Conservation (phyloP, 2,329 filamentous ascomycete genomes). For the Epichloe gansuensis region DNA sequence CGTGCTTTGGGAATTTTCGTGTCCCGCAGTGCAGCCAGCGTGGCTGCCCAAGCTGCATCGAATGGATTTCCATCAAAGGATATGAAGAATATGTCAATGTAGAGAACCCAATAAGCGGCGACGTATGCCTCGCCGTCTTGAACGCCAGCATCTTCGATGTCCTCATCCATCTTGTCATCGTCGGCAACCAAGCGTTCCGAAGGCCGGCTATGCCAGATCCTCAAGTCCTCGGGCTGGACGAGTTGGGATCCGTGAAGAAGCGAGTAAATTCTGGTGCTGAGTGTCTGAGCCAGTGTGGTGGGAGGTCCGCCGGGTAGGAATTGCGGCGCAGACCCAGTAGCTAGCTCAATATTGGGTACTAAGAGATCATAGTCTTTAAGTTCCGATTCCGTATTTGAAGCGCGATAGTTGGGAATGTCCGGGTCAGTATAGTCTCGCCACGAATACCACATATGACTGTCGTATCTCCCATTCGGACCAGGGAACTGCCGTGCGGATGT, state of each 20-base stretch:
- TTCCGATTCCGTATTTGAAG: constrained; percentile 31
- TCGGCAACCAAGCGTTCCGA: constrained; percentile 35
- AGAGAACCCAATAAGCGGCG: constrained; percentile 88
- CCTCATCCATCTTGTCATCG: constrained; percentile 28
- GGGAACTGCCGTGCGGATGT: constrained; percentile 80
- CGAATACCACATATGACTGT: constrained; percentile 90
- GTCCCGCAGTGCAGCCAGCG: constrained; percentile 68
- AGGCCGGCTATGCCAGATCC: constrained; percentile 54
- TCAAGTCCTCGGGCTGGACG: constrained; percentile 53
- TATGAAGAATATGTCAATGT: constrained; percentile 90
- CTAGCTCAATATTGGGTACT: constrained; percentile 87
- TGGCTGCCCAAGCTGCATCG: constrained; percentile 78
- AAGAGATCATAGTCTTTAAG: constrained; percentile 57
- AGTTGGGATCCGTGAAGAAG: constrained; percentile 62
- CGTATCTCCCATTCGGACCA: constrained; percentile 80
- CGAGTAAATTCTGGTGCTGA: constrained; percentile 69
- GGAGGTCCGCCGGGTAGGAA: constrained; percentile 79
- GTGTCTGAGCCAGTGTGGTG: constrained; percentile 65
- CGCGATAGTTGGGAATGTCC: constrained; percentile 59
- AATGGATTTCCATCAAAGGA: constrained; percentile 87
- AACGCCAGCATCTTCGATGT: constrained; percentile 17
- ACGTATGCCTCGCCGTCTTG: constrained; percentile 32
- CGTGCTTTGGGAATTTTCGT: constrained; percentile 66
- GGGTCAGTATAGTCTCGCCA: constrained; percentile 67
- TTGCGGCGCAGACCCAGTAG: constrained; percentile 77